These are phyloP conservation scores for Penicillium sp. DNA, from an alignment of 2,329 filamentous ascomycete genomes.

Conservation along the genomic window DNA sequence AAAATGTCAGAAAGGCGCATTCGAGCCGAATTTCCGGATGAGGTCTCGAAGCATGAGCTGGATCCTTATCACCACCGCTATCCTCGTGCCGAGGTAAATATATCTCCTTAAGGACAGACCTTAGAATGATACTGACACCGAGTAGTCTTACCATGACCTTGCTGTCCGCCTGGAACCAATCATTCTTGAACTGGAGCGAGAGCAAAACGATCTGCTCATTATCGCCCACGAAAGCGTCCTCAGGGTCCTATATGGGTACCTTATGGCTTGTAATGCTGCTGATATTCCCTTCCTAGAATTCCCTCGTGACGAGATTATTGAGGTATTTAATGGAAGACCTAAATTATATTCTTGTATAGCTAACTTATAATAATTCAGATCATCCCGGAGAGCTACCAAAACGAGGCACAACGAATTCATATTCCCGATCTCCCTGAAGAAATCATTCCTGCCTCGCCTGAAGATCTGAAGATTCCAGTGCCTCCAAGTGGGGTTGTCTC, in stretches of 20 bases:
- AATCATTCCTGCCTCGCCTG: conserved; percentile 73
- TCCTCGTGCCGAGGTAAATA: conserved; percentile 79
- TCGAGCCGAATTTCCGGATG: conserved; percentile 78
- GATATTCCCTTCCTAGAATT: conserved; percentile 93
- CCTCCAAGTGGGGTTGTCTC: conserved; percentile 56
- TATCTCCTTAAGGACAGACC: neutral
- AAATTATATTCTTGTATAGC: conserved; percentile 1
- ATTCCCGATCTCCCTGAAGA: conserved; percentile 68
- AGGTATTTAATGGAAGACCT: conserved; percentile 50
- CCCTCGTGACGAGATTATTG: conserved; percentile 94
- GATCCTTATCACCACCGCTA: conserved; percentile 98
- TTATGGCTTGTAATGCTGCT: conserved; percentile 96
- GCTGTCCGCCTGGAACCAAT: conserved; percentile 97
- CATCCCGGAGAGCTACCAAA: conserved; percentile 95
- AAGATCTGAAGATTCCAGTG: conserved; percentile 77
- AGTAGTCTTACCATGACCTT: conserved; percentile 92
- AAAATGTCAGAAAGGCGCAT: conserved; percentile 85
- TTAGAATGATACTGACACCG: neutral
- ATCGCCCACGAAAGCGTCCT: conserved; percentile 98
- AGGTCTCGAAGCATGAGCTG: conserved; percentile 86
- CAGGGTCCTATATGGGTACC: conserved; percentile 91
- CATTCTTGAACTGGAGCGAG: conserved; percentile 92
- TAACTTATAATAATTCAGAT: conserved; percentile 55
- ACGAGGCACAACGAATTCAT: conserved; percentile 85
- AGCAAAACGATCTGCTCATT: conserved; percentile 96